phyloP scores from a whole-genome alignment of 371 early-diverging fungal genomes.

The Rhizopus delemar region DNA sequence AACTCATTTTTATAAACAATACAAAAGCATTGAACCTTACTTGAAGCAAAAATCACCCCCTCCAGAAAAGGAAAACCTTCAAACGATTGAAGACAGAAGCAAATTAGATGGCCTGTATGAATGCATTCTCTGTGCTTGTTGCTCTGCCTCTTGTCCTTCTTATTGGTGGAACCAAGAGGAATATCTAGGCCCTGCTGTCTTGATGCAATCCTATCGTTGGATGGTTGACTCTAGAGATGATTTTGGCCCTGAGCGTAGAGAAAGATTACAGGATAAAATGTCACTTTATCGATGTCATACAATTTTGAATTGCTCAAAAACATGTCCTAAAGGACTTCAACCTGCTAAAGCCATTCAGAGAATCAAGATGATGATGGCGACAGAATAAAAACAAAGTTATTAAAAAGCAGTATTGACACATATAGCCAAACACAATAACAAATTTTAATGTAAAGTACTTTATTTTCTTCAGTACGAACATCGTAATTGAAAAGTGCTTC shows the following conservation, averaged over 20 bases:
- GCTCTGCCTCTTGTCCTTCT: constrained; percentile 94
- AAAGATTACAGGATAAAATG: constrained; percentile 91
- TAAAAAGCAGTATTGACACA: too few species aligned
- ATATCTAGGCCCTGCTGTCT: constrained; percentile 94
- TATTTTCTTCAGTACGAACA: too few species aligned
- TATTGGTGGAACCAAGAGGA: constrained; percentile 97
- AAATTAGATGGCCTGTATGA: constrained; percentile 97
- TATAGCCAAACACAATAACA: too few species aligned
- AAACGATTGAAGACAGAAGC: constrained; percentile 90
- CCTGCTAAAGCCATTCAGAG: constrained; percentile 95
- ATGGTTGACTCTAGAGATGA: constrained; percentile 96
- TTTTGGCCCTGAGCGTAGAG: constrained; percentile 84
- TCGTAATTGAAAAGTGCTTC: too few species aligned
- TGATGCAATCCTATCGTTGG: constrained; percentile 98
- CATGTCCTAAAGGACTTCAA: constrained; percentile 97
- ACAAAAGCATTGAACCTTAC: constrained; percentile 94
- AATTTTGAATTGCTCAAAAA: constrained; percentile 97
- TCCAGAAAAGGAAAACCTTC: constrained; percentile 84
- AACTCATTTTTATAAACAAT: constrained; percentile 95
- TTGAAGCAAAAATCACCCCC: constrained; percentile 85
- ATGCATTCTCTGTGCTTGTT: constrained; percentile 97
- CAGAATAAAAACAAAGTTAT: constrained; percentile 59
- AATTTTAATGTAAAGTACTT: too few species aligned
- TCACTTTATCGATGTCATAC: constrained; percentile 97
- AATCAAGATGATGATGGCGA: constrained; percentile 93